Evolutionary conservation across 257 asterid genomes (phyloP), one percentile per base, ranked within the genome.

Genomic region (Mitragyna speciosa): DNA sequence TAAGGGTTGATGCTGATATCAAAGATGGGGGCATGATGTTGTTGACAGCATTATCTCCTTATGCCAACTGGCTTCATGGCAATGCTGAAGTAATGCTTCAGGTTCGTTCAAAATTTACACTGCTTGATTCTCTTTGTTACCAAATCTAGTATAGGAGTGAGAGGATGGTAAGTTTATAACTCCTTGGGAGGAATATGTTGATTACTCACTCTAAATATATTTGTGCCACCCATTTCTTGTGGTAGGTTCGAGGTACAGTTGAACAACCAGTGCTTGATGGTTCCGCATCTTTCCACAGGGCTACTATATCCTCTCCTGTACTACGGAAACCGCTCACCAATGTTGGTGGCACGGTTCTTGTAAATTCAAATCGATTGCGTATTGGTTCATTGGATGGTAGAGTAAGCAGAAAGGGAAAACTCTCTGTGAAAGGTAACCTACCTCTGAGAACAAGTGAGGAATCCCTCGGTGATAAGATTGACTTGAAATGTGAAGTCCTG

Each of bases 21-120:
- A 96, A 92, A 88, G 99, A 96, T 72, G 97, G 97, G 72, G 99
- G 99, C 82, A 96, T 96, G 99, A 92, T 92, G 95, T 85, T 96
- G 89, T 87, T 96, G 83, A 92, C 99, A 41, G 98, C 99, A 52
- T 85, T 94, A 82, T 94, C 99, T 85, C 99, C 99, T 79, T 87
- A 96, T 85, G 99, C 97, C 43, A 94, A 94, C 82, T 96, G 99
- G 99, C 96, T 96, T 78, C 95, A 96, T 30, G 99, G 99, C 76
- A 94, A 82, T 90, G 99, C 99, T 78, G 99, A 96, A 83, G 92
- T 96, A 81, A 85, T 90, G 97, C 97, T 96, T 79, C 98, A 94
- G 97, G 99, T 93, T 80, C 70, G 85, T 86, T 72, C 78, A 20
- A 74, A 72, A 63, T 82, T 65, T 48, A 73, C 65, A 64, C 58